A percentile compares a stretch with the other conserved stretches of the same genome.
These are phyloP conservation scores for Backusella sp. DNA, from an alignment of 192 early-diverging fungal species.

Conservation along the genomic window DNA sequence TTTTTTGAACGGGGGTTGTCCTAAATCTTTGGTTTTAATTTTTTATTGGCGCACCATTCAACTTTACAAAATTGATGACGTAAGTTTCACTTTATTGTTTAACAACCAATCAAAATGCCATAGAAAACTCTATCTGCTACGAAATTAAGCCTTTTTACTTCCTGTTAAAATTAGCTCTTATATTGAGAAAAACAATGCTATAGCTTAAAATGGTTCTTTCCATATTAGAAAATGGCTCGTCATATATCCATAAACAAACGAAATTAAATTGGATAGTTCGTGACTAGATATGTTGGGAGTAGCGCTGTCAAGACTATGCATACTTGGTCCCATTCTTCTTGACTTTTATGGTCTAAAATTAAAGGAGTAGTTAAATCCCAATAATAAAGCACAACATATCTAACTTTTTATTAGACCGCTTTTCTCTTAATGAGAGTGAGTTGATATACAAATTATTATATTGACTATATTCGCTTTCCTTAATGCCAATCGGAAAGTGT, in stretches of 20 bases:
- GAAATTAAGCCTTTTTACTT: not conserved
- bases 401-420: no score
- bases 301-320: not conserved
- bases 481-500: no score
- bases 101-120: not conserved
- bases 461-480: no score
- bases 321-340: not conserved
- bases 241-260: no score
- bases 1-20: constrained; percentile 8
- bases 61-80: not conserved
- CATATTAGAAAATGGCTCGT: not conserved
- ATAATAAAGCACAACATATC: no score
- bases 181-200: not conserved
- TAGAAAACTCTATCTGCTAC: not conserved
- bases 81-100: not conserved
- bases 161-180: no score
- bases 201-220: not conserved
- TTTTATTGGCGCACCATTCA: not conserved
- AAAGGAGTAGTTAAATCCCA: no score
- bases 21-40: not conserved
- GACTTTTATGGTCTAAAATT: not conserved
- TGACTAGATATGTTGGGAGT: not conserved
- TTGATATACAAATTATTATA: no score
- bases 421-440: no score
- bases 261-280: not conserved